Evolutionary conservation across 805 yeast genomes (phyloP).

Genomic region (Suhomyces emberorum): DNA sequence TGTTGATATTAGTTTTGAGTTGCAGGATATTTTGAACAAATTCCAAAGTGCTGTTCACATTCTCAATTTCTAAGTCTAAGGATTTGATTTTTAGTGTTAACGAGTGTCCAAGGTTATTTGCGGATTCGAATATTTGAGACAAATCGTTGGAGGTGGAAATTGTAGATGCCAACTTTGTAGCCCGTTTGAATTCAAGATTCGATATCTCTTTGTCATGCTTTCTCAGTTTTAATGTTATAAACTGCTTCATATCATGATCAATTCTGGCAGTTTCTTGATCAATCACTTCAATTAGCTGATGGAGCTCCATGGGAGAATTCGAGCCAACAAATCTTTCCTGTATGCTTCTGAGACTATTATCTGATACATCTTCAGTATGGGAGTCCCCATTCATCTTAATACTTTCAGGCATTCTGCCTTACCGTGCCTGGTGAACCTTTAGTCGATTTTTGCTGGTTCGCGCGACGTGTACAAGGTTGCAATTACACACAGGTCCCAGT

Average conservation of each 20-base stretch:
- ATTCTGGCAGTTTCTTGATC: conserved; percentile 22
- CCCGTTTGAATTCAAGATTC: conserved; percentile 57
- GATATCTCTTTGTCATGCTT: conserved; percentile 37
- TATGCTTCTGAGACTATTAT: not conserved
- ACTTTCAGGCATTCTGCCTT: not conserved
- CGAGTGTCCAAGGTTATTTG: conserved; percentile 61
- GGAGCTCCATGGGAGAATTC: conserved; percentile 27
- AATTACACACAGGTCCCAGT: too few species aligned
- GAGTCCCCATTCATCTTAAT: not conserved
- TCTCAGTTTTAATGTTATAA: conserved; percentile 21
- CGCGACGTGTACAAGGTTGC: not conserved
- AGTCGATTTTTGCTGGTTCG: not conserved
- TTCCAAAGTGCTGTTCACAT: conserved; percentile 57
- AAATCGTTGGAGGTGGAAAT: conserved; percentile 55
- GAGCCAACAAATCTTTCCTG: conserved; percentile 14
- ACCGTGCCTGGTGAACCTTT: not conserved
- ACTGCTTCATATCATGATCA: conserved; percentile 26
- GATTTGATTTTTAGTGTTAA: conserved; percentile 68
- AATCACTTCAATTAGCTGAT: conserved; percentile 22
- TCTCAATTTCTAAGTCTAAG: conserved; percentile 65
- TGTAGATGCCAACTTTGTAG: conserved; percentile 57
- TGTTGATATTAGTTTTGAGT: conserved; percentile 62
- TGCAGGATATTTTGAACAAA: conserved; percentile 65
- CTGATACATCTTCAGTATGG: not conserved
- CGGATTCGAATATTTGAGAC: conserved; percentile 50